Base-by-base conservation (phyloP, 176 grass and related monocot genomes). In the Coix lacrymajobi region DNA sequence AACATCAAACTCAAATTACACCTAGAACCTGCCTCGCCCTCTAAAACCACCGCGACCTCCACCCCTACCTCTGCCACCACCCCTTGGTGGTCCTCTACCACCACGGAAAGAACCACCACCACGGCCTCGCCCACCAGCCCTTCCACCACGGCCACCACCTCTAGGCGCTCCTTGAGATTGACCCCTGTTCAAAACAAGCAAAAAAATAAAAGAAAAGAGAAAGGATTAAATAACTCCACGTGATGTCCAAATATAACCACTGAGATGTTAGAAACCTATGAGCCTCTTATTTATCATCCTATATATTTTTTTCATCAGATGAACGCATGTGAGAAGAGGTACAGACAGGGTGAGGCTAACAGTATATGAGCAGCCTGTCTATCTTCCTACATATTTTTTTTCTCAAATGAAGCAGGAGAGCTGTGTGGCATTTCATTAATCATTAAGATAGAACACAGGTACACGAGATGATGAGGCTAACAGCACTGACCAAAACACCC, bases 21-120 rank as follows among this genome's bases (percentile, higher is more conserved):
- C 30, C 79, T 99, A 99, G 43, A 70, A 91, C 88, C 97, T 96
- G 74, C 93, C 97, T 24, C 97, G 87, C 12, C 97, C 97, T 78
- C 97, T 94, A 30, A 99, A 99, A 31, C 96, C 93, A 16, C 96
- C 93, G 58, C 91, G 81, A 5, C 91, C 83, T 22, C 93, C 90
- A 7, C 94, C 91, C 82, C 93, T 93, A 20, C 80, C 83, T 25
- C 97, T 91, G 41, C 95, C 74, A 26, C 97, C 87, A 0, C 93
- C 93, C 49, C 97, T 90, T 39, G 92, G 92, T 0, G 84, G 91
- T 68, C 96, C 97, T 90, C 97, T 94, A 33, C 88, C 88, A 14
- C 92, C 92, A 25, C 93, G 91, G 87, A 99, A 96, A 45, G 89
- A 87, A 85, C 97, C 68, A 7, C 96, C 68, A 2, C 82, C 84